A percentile compares a stretch with the other conserved stretches of the same genome.
These are phyloP conservation scores for Cystobasidium slooffiae DNA, from an alignment of 1,284 basidiomycete species.

Conservation along the genomic window DNA sequence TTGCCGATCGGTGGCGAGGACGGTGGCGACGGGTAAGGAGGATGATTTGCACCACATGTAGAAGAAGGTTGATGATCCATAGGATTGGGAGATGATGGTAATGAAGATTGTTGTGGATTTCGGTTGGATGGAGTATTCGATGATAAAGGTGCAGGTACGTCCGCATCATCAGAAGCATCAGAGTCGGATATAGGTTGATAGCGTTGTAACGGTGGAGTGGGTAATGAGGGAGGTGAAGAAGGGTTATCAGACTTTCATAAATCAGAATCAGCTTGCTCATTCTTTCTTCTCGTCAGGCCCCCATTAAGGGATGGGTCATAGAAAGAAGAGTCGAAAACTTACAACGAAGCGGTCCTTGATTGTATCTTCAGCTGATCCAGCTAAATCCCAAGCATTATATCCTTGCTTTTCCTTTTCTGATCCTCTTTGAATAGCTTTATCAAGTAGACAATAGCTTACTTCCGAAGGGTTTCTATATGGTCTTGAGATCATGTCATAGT, in stretches of 20 bases:
- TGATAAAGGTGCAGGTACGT: not conserved
- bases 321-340: constrained; percentile 11
- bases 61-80: not conserved
- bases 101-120: not conserved
- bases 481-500: constrained; percentile 2
- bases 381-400: constrained; percentile 35
- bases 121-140: not conserved
- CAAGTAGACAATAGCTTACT: constrained; percentile 7
- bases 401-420: constrained; percentile 14
- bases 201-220: not conserved
- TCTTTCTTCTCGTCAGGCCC: not conserved
- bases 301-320: not conserved
- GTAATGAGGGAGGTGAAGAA: not conserved
- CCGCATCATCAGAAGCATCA: not conserved
- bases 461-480: constrained; percentile 24
- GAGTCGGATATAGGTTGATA: not conserved
- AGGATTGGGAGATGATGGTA: not conserved
- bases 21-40: constrained; percentile 1
- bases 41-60: not conserved
- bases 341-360: constrained; percentile 32
- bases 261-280: constrained; percentile 42
- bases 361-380: constrained; percentile 19
- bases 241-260: constrained; percentile 19
- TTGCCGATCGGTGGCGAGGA: constrained; percentile 34
- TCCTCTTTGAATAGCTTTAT: constrained; percentile 27